Evolutionary conservation across 306 rosid genomes (phyloP), one percentile per base, ranked within the genome.

Genomic region (Ormosia emarginata): DNA sequence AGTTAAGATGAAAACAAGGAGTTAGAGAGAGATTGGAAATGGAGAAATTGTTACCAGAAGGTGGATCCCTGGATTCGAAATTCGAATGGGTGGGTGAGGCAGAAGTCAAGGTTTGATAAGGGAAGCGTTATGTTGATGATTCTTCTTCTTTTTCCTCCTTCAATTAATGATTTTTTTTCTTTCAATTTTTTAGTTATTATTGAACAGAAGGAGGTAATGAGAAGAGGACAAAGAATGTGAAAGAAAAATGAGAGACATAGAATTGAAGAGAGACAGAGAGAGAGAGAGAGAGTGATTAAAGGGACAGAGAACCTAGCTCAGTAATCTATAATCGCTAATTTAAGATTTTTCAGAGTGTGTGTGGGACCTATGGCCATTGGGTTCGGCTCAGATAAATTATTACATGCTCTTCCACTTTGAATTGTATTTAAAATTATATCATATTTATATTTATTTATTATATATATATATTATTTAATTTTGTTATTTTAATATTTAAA

Each of bases 11-110:
- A 47, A 61, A 66, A 57, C 33, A 53, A 14, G 8, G 47, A 57
- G 44, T 40, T 0, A 62, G 9, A 61, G 2, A 64, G 30, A 74
- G 50, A n/a, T 61, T 39, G 34, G 66, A 30, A 67, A 77, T 11
- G 50, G 58, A 49, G 44, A 39, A 78, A 58, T 37, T 4, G 36
- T 79, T 74, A 91, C 93, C 95, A 30, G 82, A 80, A 59, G 36
- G 39, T 33, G 63, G 88, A 89, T 88, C 87, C 71, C 70, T 41
- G 82, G 78, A 72, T 71, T 41, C 36, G 36, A 64, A 82, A 72
- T 71, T 41, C 36, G 36, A 64, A 82, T 41, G 67, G 76, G 30
- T 62, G 41, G 71, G 82, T 50, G 15, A 52, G 40, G 68, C 78
- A 63, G 24, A 30, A 34, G n/a, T 12, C 10, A 57, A 36, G 65